Evolutionary conservation across 1,139 yeast species (phyloP).

Genomic region (Yueomyces sp.): DNA sequence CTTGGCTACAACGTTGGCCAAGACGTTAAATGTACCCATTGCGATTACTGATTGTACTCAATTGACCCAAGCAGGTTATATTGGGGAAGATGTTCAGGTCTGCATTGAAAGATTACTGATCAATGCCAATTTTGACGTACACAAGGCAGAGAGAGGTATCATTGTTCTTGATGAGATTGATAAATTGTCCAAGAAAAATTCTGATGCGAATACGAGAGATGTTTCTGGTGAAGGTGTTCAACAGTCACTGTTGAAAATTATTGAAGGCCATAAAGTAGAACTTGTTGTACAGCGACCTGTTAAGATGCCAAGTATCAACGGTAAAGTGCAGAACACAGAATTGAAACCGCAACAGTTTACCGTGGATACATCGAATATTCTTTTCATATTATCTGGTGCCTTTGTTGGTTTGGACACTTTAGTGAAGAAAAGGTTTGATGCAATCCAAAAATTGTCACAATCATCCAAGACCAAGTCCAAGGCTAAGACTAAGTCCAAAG

Average conservation of each 20-base stretch:
- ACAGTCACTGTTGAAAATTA: slow-evolving; percentile 38
- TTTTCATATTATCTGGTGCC: slow-evolving; percentile 44
- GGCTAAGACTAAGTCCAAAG: not conserved
- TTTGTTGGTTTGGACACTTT: slow-evolving; percentile 40
- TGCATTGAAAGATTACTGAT: slow-evolving; percentile 38
- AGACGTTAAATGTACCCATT: slow-evolving; percentile 36
- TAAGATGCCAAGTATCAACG: slow-evolving; percentile 22
- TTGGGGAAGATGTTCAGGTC: slow-evolving; percentile 44
- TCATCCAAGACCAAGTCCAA: slow-evolving; percentile 6
- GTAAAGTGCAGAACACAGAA: slow-evolving; percentile 18
- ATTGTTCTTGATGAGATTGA: slow-evolving; percentile 44
- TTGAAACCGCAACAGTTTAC: slow-evolving; percentile 30
- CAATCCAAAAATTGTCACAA: slow-evolving; percentile 4
- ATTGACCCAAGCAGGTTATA: slow-evolving; percentile 45
- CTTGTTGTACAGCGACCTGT: slow-evolving; percentile 32
- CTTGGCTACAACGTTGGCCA: slow-evolving; percentile 39
- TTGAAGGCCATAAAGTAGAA: slow-evolving; percentile 40
- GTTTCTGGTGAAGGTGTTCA: slow-evolving; percentile 50
- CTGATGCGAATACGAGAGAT: slow-evolving; percentile 35
- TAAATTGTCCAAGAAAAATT: slow-evolving; percentile 35
- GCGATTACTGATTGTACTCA: slow-evolving; percentile 45
- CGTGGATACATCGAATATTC: slow-evolving; percentile 38
- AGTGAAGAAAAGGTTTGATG: slow-evolving; percentile 27
- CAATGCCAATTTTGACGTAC: slow-evolving; percentile 35
- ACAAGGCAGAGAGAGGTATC: slow-evolving; percentile 38